Base-by-base conservation (phyloP, 306 rosid species). In the Quercus robur region DNA sequence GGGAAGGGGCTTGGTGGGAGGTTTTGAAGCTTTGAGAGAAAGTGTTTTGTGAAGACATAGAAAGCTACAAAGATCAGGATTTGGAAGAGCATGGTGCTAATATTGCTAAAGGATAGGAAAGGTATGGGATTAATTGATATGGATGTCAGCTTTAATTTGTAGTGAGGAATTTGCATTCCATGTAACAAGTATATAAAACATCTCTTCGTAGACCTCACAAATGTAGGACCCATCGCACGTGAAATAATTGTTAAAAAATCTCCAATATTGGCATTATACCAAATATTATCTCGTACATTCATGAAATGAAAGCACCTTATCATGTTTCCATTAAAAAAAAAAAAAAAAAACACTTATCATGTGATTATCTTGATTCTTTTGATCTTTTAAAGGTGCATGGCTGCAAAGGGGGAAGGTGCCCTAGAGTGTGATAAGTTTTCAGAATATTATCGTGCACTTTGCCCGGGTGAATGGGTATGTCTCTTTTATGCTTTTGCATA, bases 391-490 rank as follows among this genome's bases (percentile, higher is more conserved):
- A 95, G 98, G 78, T 93, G 99, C 83, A 72, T 77, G 71, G 97
- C 95, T 77, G 97, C 94, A n/a, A 95, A 91, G 79, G 98, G 98
- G 61, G 99, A 93, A 20, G 97, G 71, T 46, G 94, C 98, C 61
- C 87, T 91, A 2, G 99, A 95, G 83, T 95, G 99, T 20, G 97
- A 91, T 4, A 95, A 85, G 87, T 95, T 95, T 77, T 87, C 93
- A 0, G 93, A 91, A 80, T 95, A 84, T 81, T 95, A 93, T 78
- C 96, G 96, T 8, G 73, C 99, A 81, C 98, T 95, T 78, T 95
- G 99, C 90, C 99, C 99, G 66, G 97, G 93, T 62, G 99, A 95
- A 93, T 95, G 97, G 99, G 99, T 95, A 91, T 77, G 93, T 77
- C 52, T 80, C 75, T 83, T 74, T 17, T 61, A 7, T 82, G 8